phyloP scores from a whole-genome alignment of 129 eudicot genomes.

The Arctium lappa region DNA sequence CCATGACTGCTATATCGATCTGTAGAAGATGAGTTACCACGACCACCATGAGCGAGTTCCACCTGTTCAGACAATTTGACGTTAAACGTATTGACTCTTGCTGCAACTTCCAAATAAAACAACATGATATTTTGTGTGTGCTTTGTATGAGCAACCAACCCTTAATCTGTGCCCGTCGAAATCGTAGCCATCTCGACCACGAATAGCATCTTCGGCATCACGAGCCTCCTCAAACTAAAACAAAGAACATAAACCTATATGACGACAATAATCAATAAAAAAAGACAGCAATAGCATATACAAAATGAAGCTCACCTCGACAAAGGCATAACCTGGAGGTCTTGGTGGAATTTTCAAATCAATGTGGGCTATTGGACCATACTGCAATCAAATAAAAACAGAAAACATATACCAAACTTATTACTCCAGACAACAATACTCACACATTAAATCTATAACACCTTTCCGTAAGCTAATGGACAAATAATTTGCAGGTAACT shows the following conservation, averaged over 20 bases:
- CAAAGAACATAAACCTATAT: not conserved
- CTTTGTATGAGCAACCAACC: conserved; percentile 45
- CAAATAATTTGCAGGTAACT: not conserved
- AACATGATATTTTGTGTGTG: conserved; percentile 8
- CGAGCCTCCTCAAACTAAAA: conserved; percentile 81
- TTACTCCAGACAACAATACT: not conserved
- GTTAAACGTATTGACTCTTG: not conserved
- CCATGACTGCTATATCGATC: conserved; percentile 53
- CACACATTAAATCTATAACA: not conserved
- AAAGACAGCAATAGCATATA: not conserved
- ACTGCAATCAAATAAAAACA: conserved; percentile 45
- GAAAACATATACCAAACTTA: not conserved
- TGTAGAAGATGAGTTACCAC: conserved; percentile 65
- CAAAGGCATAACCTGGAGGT: conserved; percentile 92
- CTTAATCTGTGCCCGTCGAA: conserved; percentile 80
- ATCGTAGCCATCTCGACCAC: conserved; percentile 91
- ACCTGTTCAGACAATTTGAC: conserved; percentile 43
- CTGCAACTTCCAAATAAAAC: not conserved
- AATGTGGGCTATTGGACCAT: conserved; percentile 78
- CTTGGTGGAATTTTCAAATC: conserved; percentile 90
- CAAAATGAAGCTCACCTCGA: conserved; percentile 58
- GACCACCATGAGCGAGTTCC: conserved; percentile 91
- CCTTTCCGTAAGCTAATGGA: not conserved
- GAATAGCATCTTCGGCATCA: conserved; percentile 90
- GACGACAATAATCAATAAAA: not conserved